Evolutionary conservation across 192 early-diverging fungal genomes (phyloP).

Genomic region (Podochytrium sp.): DNA sequence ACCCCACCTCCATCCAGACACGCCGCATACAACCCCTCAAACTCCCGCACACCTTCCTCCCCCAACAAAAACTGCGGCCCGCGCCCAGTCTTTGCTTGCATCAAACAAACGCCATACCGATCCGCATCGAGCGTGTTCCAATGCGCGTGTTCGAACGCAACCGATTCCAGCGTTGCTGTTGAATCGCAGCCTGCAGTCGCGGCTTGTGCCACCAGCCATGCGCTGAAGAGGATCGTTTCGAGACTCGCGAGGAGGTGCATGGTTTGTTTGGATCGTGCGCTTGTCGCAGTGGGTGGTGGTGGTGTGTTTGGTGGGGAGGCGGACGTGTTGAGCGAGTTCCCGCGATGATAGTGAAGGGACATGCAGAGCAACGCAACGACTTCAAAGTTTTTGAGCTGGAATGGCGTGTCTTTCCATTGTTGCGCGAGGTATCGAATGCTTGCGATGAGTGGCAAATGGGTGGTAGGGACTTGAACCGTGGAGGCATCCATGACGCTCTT

Average conservation of each 20-base stretch:
- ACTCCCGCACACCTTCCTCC: neutral
- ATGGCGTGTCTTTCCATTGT: neutral
- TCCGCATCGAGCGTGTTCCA: conserved; percentile 11
- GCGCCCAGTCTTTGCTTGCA: conserved; percentile 5
- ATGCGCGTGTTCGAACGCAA: conserved; percentile 10
- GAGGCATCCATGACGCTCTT: neutral
- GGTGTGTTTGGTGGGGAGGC: neutral
- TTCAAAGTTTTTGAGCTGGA: conserved; percentile 25
- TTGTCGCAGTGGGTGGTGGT: no score
- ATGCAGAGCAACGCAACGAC: conserved; percentile 20
- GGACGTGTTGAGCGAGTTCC: no score
- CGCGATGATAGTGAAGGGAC: neutral
- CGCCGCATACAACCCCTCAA: neutral
- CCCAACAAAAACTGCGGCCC: neutral
- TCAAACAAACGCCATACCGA: neutral
- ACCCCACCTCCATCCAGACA: neutral
- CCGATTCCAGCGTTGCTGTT: neutral
- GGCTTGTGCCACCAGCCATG: conserved; percentile 13
- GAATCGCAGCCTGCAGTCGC: neutral
- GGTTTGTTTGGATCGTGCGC: conserved; percentile 17
- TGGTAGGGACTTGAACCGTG: no score
- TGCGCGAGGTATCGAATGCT: neutral
- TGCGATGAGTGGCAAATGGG: neutral
- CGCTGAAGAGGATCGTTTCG: conserved; percentile 13
- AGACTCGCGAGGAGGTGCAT: conserved; percentile 19